A percentile compares a stretch with the other conserved stretches of the same genome.
Evolutionary conservation across 169 alveolate genomes (phyloP).

Genomic region (Babesia sp.): DNA sequence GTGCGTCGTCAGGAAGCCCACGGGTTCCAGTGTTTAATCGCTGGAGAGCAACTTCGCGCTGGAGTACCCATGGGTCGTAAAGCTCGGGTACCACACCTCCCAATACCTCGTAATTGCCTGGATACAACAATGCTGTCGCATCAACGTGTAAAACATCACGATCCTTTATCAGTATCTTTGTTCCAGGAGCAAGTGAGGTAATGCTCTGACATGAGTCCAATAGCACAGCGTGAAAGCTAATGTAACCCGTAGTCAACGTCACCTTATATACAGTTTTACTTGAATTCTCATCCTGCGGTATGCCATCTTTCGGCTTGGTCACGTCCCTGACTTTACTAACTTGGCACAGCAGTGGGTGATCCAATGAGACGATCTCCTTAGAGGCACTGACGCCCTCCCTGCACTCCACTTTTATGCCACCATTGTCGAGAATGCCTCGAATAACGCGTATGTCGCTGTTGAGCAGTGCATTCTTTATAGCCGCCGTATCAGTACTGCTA

Average conservation of each 20-base stretch:
- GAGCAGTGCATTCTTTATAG: neutral
- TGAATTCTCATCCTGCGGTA: neutral
- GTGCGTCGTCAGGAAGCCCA: neutral
- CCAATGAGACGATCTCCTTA: neutral
- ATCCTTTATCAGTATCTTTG: constrained; percentile 17
- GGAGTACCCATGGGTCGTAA: constrained; percentile 2
- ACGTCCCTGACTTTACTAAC: constrained; percentile 8
- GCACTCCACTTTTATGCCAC: neutral
- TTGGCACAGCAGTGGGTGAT: constrained; percentile 31
- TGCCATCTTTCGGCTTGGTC: constrained; percentile 12
- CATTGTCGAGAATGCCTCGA: neutral
- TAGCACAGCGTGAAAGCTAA: constrained; percentile 16
- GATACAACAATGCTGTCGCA: neutral
- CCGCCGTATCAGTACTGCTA: neutral
- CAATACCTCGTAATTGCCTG: constrained; percentile 4
- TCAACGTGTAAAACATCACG: neutral
- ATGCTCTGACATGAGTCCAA: neutral
- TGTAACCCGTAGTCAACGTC: constrained; percentile 19
- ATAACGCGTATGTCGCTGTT: neutral
- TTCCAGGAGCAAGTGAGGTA: constrained; percentile 12
- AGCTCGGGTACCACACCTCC: constrained; percentile 19
- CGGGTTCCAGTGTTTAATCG: constrained; percentile 1
- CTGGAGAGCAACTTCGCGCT: constrained; percentile 28
- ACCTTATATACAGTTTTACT: constrained; percentile 18
- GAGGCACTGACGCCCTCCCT: neutral